A percentile compares a stretch with the other conserved stretches of the same genome.
These are phyloP conservation scores for Daldinia vernicosa DNA, from an alignment of 495 filamentous ascomycete genomes.

Conservation along the genomic window DNA sequence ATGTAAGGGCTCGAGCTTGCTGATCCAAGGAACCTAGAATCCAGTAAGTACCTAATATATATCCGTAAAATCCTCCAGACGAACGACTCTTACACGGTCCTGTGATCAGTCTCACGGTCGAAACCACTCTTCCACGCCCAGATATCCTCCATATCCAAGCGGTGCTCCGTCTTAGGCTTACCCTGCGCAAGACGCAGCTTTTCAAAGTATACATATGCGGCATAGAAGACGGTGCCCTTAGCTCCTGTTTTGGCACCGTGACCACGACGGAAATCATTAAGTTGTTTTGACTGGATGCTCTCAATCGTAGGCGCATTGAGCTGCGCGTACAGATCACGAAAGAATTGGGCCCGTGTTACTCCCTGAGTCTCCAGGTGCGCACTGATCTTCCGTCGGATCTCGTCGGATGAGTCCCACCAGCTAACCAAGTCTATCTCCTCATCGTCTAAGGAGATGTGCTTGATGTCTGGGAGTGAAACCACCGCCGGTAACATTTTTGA, in stretches of 20 bases:
- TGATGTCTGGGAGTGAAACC: slow-evolving; percentile 44
- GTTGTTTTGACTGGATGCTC: slow-evolving; percentile 50
- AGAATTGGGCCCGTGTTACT: slow-evolving; percentile 63
- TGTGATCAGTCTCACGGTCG: slow-evolving; percentile 24
- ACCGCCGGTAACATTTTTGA: slow-evolving; percentile 1
- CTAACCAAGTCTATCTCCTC: slow-evolving; percentile 48
- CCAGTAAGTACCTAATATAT: no score
- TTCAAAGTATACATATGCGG: no score
- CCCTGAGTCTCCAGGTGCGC: slow-evolving; percentile 57
- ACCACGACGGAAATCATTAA: slow-evolving; percentile 59
- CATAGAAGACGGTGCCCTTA: slow-evolving; percentile 29
- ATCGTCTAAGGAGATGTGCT: slow-evolving; percentile 50
- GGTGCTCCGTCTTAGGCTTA: slow-evolving; percentile 62
- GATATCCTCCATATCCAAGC: slow-evolving; percentile 62
- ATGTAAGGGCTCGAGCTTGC: no score
- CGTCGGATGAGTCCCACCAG: no score
- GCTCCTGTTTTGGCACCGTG: slow-evolving; percentile 58
- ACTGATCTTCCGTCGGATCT: slow-evolving; percentile 54
- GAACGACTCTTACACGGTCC: slow-evolving; percentile 7
- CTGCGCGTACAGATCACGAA: slow-evolving; percentile 56
- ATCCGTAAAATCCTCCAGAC: neutral
- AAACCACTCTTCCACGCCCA: slow-evolving; percentile 44
- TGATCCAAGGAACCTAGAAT: neutral
- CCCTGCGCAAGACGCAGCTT: slow-evolving; percentile 54
- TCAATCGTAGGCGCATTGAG: slow-evolving; percentile 31